A percentile compares a stretch with the other conserved stretches of the same genome.
Evolutionary conservation across 805 yeast species (phyloP).

Genomic region (Komagataella phaffii): DNA sequence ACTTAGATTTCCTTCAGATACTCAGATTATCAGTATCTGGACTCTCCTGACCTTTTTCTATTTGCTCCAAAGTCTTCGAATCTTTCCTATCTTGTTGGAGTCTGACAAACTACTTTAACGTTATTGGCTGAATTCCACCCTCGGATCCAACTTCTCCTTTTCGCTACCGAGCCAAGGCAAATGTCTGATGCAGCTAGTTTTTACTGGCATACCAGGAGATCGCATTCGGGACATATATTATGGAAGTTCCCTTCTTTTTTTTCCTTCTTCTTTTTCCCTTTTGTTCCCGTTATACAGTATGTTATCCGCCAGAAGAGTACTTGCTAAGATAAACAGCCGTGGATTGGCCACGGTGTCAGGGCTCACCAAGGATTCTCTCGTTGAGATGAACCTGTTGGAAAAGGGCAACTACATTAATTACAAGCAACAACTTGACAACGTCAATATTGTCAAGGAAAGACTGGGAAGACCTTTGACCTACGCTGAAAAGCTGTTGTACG

Average conservation of each 20-base stretch:
- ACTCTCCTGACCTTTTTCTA: neutral
- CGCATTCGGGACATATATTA: neutral
- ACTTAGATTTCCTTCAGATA: neutral
- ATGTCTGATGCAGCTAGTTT: neutral
- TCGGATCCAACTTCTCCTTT: neutral
- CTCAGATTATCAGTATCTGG: too few relatives aligned
- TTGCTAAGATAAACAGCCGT: constrained; percentile 15
- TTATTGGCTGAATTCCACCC: neutral
- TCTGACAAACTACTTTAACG: neutral
- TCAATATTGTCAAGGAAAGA: constrained; percentile 63
- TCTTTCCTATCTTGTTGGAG: neutral
- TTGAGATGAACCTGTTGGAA: constrained; percentile 47
- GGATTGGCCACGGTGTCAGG: constrained; percentile 37
- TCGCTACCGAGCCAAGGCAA: neutral
- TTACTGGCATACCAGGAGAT: neutral
- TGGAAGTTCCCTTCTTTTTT: neutral
- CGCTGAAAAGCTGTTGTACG: constrained; percentile 89
- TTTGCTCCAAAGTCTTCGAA: neutral
- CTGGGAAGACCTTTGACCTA: constrained; percentile 75
- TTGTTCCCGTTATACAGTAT: constrained; percentile 1
- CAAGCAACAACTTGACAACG: constrained; percentile 81
- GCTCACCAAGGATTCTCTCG: constrained; percentile 40
- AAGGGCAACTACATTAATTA: constrained; percentile 79
- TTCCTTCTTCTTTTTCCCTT: neutral
- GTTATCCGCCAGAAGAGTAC: constrained; percentile 5